Evolutionary conservation across 164 flowering plant genomes (phyloP).

Genomic region (Tetracentron sinense): DNA sequence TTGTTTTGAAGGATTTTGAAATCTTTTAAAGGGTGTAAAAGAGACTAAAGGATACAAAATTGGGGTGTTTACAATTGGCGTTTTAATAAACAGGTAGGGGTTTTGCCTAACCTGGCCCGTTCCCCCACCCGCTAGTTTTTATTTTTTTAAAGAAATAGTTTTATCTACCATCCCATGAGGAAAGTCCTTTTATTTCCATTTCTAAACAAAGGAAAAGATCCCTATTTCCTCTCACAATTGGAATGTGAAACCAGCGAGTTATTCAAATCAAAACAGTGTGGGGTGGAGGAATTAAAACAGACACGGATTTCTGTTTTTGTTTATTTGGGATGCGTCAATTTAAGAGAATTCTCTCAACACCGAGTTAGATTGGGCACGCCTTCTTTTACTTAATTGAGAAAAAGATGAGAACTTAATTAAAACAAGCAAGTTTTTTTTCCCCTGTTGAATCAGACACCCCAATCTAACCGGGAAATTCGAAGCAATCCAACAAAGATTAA

Average conservation of each 20-base stretch:
- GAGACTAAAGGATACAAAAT: too few relatives aligned
- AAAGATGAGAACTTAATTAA: not conserved
- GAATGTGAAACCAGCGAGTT: slow-evolving; percentile 13
- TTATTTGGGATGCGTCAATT: not conserved
- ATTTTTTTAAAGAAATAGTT: too few relatives aligned
- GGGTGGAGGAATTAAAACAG: not conserved
- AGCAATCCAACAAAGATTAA: slow-evolving; percentile 18
- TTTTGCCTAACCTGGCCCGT: too few relatives aligned
- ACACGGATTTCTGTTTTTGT: slow-evolving; percentile 1
- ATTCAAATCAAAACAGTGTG: slow-evolving; percentile 9
- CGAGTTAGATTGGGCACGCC: not conserved
- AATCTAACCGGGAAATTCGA: slow-evolving; percentile 14
- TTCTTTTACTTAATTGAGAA: not conserved
- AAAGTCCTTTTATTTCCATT: slow-evolving; percentile 23
- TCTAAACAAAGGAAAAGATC: slow-evolving; percentile 12
- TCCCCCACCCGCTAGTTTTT: too few relatives aligned
- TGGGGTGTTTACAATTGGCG: too few relatives aligned
- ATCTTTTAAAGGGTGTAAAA: too few relatives aligned
- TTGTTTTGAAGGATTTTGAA: too few relatives aligned
- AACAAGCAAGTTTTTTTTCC: slow-evolving; percentile 12
- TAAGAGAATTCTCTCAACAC: slow-evolving; percentile 3
- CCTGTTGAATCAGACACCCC: not conserved
- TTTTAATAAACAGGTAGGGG: too few relatives aligned
- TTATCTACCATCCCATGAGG: slow-evolving; percentile 14
- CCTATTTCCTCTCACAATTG: slow-evolving; percentile 4